These are phyloP conservation scores for Xylaria sp. DNA, from an alignment of 2,329 filamentous ascomycete species.

Conservation along the genomic window DNA sequence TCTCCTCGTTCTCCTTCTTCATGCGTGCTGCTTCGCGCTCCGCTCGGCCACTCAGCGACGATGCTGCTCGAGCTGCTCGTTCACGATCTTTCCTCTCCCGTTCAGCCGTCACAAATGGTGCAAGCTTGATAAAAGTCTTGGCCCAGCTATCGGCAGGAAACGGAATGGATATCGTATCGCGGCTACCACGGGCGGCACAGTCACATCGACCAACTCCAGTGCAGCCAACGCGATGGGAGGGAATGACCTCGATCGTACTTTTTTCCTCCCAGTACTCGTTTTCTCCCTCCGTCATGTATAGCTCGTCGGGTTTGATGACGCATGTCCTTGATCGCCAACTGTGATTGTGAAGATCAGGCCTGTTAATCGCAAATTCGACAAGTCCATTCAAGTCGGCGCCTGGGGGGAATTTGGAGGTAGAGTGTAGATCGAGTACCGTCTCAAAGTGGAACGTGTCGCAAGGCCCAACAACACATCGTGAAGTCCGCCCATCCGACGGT, in stretches of 20 bases:
- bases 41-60: constrained; percentile 33
- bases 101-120: constrained; percentile 52
- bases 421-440: constrained; percentile 63
- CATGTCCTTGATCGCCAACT: constrained; percentile 66
- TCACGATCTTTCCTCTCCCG: constrained; percentile 37
- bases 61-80: constrained; percentile 32
- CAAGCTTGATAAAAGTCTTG: constrained; percentile 61
- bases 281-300: constrained; percentile 51
- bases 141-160: constrained; percentile 65
- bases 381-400: constrained; percentile 66
- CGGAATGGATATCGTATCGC: constrained; percentile 58
- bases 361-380: constrained; percentile 63
- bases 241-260: constrained; percentile 56
- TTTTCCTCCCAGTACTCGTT: constrained; percentile 52
- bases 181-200: constrained; percentile 53
- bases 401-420: constrained; percentile 61
- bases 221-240: constrained; percentile 58
- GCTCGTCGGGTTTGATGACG: constrained; percentile 61
- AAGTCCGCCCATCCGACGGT: constrained; percentile 40
- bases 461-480: constrained; percentile 46
- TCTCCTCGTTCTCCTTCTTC: constrained; percentile 46
- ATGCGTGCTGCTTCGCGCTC: constrained; percentile 36
- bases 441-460: constrained; percentile 68
- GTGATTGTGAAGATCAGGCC: constrained; percentile 59
- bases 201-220: constrained; percentile 53